A percentile compares a stretch with the other conserved stretches of the same genome.
These are phyloP conservation scores for Salicornia ramosissima DNA, from an alignment of 148 eudicot species.

Conservation along the genomic window DNA sequence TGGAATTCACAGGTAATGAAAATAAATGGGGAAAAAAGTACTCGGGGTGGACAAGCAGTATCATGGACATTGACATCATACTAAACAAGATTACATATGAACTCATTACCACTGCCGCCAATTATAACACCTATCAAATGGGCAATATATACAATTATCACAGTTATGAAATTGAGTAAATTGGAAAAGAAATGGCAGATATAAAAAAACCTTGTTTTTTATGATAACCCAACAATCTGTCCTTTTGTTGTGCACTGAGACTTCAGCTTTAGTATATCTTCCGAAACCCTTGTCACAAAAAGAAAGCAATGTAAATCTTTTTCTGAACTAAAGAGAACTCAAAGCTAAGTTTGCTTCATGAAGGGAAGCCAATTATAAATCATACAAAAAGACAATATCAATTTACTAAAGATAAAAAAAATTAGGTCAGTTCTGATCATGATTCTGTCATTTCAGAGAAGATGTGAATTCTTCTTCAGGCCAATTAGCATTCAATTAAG, in stretches of 20 bases:
- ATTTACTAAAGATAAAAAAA: neutral
- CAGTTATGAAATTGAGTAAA: neutral
- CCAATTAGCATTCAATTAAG: neutral
- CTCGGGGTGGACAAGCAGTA: neutral
- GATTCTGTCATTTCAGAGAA: neutral
- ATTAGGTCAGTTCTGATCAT: neutral
- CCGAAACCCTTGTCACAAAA: constrained; percentile 36
- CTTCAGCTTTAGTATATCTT: constrained; percentile 61
- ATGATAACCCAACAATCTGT: constrained; percentile 97
- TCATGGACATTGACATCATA: neutral
- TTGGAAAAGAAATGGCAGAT: neutral
- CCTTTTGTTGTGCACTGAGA: constrained; percentile 72
- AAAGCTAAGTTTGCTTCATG: neutral
- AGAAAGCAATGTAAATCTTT: neutral
- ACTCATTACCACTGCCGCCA: neutral
- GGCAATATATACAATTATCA: neutral
- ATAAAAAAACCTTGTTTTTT: constrained; percentile 63
- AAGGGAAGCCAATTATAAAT: neutral
- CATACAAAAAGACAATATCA: too few relatives aligned
- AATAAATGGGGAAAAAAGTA: neutral
- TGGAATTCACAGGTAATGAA: neutral
- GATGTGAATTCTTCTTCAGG: too few relatives aligned
- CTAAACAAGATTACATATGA: neutral
- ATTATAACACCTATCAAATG: neutral
- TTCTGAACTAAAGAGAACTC: neutral